phyloP scores from a whole-genome alignment of 139 green algal genomes.

The Chlamydomonas sphaeroides region DNA sequence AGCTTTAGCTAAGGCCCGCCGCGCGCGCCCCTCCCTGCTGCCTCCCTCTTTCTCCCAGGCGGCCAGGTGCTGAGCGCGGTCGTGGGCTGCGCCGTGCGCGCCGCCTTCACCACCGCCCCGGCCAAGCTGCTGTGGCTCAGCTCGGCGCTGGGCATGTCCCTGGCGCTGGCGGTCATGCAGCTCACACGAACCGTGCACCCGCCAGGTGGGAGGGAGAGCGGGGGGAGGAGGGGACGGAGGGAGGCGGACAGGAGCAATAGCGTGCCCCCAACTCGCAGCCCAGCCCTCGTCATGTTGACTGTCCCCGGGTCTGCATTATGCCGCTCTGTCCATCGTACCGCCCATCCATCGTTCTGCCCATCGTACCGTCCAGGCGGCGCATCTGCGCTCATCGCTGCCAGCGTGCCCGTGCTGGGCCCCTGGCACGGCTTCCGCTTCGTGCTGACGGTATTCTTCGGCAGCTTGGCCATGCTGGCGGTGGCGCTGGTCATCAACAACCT shows the following conservation, averaged over 20 bases:
- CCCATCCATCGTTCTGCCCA: too few species aligned
- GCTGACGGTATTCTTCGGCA: conserved; percentile 49
- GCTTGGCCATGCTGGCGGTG: conserved; percentile 40
- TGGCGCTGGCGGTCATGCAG: conserved; percentile 53
- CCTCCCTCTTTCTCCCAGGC: conserved; percentile 15
- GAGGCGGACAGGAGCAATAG: too few species aligned
- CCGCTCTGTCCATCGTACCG: too few species aligned
- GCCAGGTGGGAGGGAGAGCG: too few species aligned
- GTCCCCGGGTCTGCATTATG: too few species aligned
- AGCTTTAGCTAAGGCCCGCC: too few species aligned
- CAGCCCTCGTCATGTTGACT: too few species aligned
- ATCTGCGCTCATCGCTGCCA: conserved; percentile 54
- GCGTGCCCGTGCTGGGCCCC: neutral
- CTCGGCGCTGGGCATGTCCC: conserved; percentile 54
- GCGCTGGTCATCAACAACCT: conserved; percentile 57
- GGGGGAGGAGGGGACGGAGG: too few species aligned
- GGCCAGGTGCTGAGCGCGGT: conserved; percentile 57
- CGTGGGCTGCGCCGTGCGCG: conserved; percentile 45
- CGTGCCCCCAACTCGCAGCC: too few species aligned
- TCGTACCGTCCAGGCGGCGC: conserved; percentile 61
- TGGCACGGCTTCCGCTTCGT: conserved; percentile 57
- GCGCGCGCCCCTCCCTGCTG: neutral
- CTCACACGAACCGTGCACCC: conserved; percentile 54
- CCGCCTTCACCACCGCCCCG: neutral
- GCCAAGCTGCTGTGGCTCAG: conserved; percentile 46